Percentiles rank a stretch among this genome's conserved stretches.
Conservation (phyloP, 2,329 filamentous ascomycete species). For the Cytospora paraplurivora region DNA sequence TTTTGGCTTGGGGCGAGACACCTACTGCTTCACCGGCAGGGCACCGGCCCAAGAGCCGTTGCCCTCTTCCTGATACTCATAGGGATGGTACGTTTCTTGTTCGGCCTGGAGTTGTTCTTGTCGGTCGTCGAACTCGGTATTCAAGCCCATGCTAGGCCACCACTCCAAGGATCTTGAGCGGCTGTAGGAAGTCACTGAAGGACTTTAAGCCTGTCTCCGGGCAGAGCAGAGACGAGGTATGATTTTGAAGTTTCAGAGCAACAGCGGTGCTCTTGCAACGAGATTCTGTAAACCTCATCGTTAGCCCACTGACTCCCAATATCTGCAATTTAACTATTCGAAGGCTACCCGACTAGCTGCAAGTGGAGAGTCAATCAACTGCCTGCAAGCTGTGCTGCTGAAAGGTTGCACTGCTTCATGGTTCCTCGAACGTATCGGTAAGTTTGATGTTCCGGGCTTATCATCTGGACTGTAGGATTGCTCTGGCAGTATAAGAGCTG, state of each 20-base stretch:
- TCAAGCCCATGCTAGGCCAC: slow-evolving; percentile 71
- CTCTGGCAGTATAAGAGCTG: background rate
- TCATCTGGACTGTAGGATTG: background rate
- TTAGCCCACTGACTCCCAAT: slow-evolving; percentile 7
- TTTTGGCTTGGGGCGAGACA: slow-evolving; percentile 29
- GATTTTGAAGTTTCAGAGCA: slow-evolving; percentile 27
- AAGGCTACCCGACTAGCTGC: background rate
- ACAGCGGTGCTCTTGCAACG: slow-evolving; percentile 23
- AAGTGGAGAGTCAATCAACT: background rate
- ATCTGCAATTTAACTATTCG: background rate
- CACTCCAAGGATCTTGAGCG: slow-evolving; percentile 33
- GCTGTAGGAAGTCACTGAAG: slow-evolving; percentile 19
- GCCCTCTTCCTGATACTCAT: slow-evolving; percentile 87
- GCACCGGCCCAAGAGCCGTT: slow-evolving; percentile 89
- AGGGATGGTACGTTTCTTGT: slow-evolving; percentile 64
- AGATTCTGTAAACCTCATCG: slow-evolving; percentile 2
- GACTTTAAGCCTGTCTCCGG: slow-evolving; percentile 14
- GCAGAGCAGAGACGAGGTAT: slow-evolving; percentile 17
- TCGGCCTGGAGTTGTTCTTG: slow-evolving; percentile 62
- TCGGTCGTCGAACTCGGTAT: slow-evolving; percentile 69
- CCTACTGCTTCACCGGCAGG: slow-evolving; percentile 88
- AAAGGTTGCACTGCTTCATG: background rate
- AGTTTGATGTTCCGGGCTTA: background rate
- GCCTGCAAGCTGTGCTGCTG: background rate
- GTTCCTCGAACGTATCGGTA: background rate